Base-by-base conservation (phyloP, 2,329 filamentous ascomycete genomes). In the Ilyonectria robusta region DNA sequence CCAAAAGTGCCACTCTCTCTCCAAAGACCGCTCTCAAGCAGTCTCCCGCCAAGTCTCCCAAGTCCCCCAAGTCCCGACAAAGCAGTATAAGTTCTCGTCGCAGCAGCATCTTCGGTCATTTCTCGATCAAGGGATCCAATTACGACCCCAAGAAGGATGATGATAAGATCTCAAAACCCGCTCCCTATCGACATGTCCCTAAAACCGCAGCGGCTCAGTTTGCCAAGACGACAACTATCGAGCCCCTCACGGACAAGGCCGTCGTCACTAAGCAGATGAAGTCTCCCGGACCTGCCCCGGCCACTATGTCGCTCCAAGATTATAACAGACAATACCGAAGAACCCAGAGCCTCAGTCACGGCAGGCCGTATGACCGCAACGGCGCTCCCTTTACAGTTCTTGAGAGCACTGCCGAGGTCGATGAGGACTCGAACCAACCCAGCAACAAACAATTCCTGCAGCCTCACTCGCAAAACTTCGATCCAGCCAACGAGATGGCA, bases 201-300 rank as follows among this genome's bases (percentile, higher is more conserved):
- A 81, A 82, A 59, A 82, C 86, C 40, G 88, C 88, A 0, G 87
- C 88, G 1, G 75, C 82, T 13, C 87, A 89, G 64, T 90, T 90
- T 72, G 79, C 84, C 10, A 79, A 82, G 48, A 90, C 88, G 0
- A 84, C 87, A 0, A 88, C 86, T 1, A 79, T 82, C 17, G 82
- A 83, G 21, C 72, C 75, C 6, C 46, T 76, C 11, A 37, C 69
- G 17, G 74, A 83, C 33, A 80, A 76, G 55, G 73, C 75, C 6
- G 75, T 80, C 10, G 75, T 81, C 13, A 84, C 86, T 70, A 84
- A 80, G 59, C 73, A 87, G 13, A 84, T 85, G 62, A 17, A 35
- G 50, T 51, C 59, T 33, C 73, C 71, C 17, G 70, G 70, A 6
- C 66, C 71, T 57, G 67, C 48, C 48, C 48, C 4, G 66, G 77